Evolutionary conservation across 2,329 filamentous ascomycete species (phyloP), one percentile per base, ranked within the genome.

Genomic region (Arthrobotrys pseudoclavata): DNA sequence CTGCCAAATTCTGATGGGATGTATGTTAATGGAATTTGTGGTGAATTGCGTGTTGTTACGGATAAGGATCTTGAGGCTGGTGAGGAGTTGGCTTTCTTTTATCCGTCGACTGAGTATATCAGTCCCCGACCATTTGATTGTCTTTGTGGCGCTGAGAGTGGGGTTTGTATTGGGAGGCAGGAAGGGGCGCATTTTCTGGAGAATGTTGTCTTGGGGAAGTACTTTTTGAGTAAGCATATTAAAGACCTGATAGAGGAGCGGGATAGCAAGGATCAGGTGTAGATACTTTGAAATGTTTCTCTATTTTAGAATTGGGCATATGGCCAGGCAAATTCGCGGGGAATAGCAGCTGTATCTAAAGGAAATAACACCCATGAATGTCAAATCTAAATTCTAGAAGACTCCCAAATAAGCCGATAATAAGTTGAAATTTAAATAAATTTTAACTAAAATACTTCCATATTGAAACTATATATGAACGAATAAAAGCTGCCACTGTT

Each of bases 81-180:
- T 62, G 87, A 90, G 75, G 89, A 90, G 82, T 84, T 90, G 55
- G 89, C 88, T 82, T 92, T 92, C 84, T 93, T 92, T 84, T 93
- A 93, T 81, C 91, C 91, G 3, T 91, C 89, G 66, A 92, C 90
- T 0, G 91, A 93, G 84, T 93, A 90, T 90, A 81, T 85, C 81
- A 92, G 92, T 90, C 88, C 89, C 40, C 90, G 92, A 84, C 87
- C 89, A 4, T 93, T 93, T 82, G 84, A 87, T 76, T 93, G 91
- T 82, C 84, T 87, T 75, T 93, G 91, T 82, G 86, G 86, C 79
- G 85, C 85, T 1, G 80, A 85, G 0, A 84, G 84, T 15, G 79
- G 74, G 2, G 79, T 80, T 2, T 86, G 85, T 76, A 81, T 83
- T 42, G 84, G 84, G 0, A 81, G 79, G 64, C 85, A 86, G 31